These are phyloP conservation scores for Cercospora zeina DNA, from an alignment of 2,329 filamentous ascomycete species.

Conservation along the genomic window DNA sequence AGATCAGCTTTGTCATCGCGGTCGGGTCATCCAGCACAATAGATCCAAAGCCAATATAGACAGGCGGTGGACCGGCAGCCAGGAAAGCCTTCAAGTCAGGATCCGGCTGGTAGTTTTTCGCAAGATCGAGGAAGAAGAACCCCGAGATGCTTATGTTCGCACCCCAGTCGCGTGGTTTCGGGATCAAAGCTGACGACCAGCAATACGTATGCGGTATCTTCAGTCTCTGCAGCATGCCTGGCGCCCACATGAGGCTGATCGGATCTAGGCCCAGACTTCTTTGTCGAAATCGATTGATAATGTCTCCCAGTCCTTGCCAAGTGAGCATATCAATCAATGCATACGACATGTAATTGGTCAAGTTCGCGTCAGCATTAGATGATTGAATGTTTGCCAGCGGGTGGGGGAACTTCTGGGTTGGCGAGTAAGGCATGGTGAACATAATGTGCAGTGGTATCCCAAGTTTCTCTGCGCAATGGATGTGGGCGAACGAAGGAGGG, in stretches of 20 bases:
- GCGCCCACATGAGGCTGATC: slow-evolving; percentile 78
- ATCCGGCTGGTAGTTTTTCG: slow-evolving; percentile 65
- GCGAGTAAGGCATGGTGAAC: slow-evolving; percentile 95
- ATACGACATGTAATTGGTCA: slow-evolving; percentile 82
- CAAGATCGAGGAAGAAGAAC: slow-evolving; percentile 72
- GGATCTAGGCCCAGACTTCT: slow-evolving; percentile 73
- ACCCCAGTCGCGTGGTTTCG: slow-evolving; percentile 76
- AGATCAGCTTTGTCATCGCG: slow-evolving; percentile 68
- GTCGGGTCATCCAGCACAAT: slow-evolving; percentile 78
- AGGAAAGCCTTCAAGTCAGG: slow-evolving; percentile 67
- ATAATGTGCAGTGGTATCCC: slow-evolving; percentile 78
- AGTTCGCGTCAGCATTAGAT: slow-evolving; percentile 71
- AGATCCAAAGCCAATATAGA: slow-evolving; percentile 82
- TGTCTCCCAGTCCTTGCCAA: slow-evolving; percentile 86
- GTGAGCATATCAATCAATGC: slow-evolving; percentile 86
- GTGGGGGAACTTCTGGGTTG: slow-evolving; percentile 81
- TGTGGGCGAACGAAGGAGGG: slow-evolving; percentile 73
- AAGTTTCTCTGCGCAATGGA: slow-evolving; percentile 73
- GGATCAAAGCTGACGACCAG: slow-evolving; percentile 81
- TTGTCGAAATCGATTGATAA: slow-evolving; percentile 84
- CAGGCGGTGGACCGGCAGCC: slow-evolving; percentile 66
- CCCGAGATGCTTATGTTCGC: slow-evolving; percentile 70
- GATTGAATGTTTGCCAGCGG: slow-evolving; percentile 79
- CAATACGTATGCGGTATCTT: slow-evolving; percentile 86
- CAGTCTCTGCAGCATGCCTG: slow-evolving; percentile 73